Evolutionary conservation across 257 asterid species (phyloP), one percentile per base, ranked within the genome.

Genomic region (Salvia miltiorrhiza): DNA sequence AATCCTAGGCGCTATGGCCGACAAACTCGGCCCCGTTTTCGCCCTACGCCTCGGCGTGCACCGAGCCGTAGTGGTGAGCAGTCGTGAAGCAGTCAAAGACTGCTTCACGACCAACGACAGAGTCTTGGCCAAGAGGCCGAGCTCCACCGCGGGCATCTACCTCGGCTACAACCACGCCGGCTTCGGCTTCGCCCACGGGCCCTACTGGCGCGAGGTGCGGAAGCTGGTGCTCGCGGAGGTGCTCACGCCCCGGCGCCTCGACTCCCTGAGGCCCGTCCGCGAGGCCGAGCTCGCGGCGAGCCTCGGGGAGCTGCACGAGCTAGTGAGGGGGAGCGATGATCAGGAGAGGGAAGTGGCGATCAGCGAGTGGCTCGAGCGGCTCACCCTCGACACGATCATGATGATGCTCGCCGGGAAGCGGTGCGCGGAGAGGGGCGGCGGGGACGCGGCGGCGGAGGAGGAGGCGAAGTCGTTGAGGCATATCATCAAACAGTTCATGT

Each of bases 81-180:
- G 70, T 45, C 78, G 83, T 58, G 88, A 87, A 78, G 78, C 85
- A n/a, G 88, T 80, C 6, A 79, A 71, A 48, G 87, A 87, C 5
- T 81, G 85, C 71, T 85, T 87, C 77, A 84, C 93, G 14, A 72
- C 78, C 28, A 79, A 82, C 50, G 93, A 87, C 39, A 82, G 50
- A 52, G 71, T 52, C 50, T 53, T 82, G 3, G 76, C 84, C 2
- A 62, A 73, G 0, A 75, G 89, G 71, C 89, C 95, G 0, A 41
- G 5, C 7, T 64, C 86, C 3, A 58, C 24, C 8, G 75, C 75
- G 4, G 89, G 83, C 4, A 50, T 24, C 19, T 69, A 78, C 68
- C 83, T 87, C 10, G 91, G 80, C 24, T 85, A 81, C 78, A 67
- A 80, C 13, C 7, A 61, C 20, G 87, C 91, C 0, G 75, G 75